Percentiles rank a stretch among this genome's conserved stretches.
These are phyloP conservation scores for Populus hybrid DNA, from an alignment of 441 rosid genomes.

Conservation along the genomic window DNA sequence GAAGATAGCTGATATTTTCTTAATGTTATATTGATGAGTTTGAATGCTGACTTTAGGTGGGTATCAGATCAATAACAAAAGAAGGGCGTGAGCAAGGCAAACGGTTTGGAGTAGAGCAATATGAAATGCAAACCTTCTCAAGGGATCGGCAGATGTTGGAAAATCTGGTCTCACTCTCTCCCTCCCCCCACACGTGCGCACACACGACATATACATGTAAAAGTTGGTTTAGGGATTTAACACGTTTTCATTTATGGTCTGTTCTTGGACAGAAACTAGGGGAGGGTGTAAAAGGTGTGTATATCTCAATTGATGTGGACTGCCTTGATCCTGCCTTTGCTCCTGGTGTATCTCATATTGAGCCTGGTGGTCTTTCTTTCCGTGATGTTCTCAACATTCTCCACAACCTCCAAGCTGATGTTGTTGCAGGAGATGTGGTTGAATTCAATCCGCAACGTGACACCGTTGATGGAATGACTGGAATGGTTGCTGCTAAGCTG, in stretches of 20 bases:
- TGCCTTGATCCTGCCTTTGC: slow-evolving; percentile 99
- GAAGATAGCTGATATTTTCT: background rate
- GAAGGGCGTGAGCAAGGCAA: slow-evolving; percentile 96
- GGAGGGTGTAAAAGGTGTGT: slow-evolving; percentile 92
- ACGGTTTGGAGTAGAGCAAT: slow-evolving; percentile 93
- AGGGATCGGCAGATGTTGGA: slow-evolving; percentile 69
- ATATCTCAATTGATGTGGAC: slow-evolving; percentile 87
- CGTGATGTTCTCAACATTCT: slow-evolving; percentile 90
- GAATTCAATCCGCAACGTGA: slow-evolving; percentile 98
- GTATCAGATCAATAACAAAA: slow-evolving; percentile 77
- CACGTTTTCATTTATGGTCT: background rate
- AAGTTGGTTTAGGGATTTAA: background rate
- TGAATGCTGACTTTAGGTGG: slow-evolving; percentile 52
- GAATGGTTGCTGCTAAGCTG: slow-evolving; percentile 99
- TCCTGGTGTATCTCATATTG: slow-evolving; percentile 97
- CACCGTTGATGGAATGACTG: slow-evolving; percentile 99
- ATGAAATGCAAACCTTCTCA: slow-evolving; percentile 89
- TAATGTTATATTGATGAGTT: background rate
- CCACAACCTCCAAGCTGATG: slow-evolving; percentile 79
- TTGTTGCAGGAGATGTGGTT: slow-evolving; percentile 92
- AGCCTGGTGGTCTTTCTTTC: slow-evolving; percentile 97
- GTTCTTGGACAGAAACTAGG: slow-evolving; percentile 73
- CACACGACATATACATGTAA: background rate
- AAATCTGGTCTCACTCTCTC: slow-evolving; percentile 63
- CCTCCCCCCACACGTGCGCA: background rate